phyloP scores from a whole-genome alignment of 2,329 filamentous ascomycete genomes.

The Thielaviopsis populi region DNA sequence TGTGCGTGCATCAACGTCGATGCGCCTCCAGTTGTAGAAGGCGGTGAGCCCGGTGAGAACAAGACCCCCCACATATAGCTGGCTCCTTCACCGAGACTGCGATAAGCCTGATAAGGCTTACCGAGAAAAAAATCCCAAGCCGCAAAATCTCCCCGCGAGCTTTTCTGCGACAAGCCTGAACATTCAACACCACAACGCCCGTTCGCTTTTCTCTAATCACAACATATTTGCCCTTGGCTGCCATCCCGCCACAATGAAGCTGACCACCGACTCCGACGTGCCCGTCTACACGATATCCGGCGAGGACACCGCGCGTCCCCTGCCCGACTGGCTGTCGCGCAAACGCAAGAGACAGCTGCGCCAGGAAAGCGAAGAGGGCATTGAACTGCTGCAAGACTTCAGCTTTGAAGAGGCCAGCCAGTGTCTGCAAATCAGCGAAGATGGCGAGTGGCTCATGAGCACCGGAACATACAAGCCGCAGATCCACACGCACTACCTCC shows the following conservation, averaged over 20 bases:
- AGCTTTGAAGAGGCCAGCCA: conserved; percentile 92
- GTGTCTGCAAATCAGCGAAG: conserved; percentile 78
- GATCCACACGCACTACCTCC: conserved; percentile 90
- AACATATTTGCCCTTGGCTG: not conserved
- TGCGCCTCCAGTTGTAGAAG: not conserved
- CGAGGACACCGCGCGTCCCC: conserved; percentile 67
- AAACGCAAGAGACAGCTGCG: conserved; percentile 84
- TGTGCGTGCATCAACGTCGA: no score
- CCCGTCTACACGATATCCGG: conserved; percentile 93
- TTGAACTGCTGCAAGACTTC: conserved; percentile 93
- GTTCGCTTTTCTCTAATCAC: not conserved
- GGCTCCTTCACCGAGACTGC: conserved; percentile 6
- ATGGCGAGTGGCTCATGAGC: conserved; percentile 95
- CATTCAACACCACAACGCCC: not conserved
- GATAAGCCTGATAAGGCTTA: conserved; percentile 12
- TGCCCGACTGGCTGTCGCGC: conserved; percentile 90
- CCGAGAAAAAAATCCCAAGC: conserved; percentile 14
- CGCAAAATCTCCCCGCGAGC: conserved; percentile 12
- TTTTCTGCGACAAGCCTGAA: conserved; percentile 8
- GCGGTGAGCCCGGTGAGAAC: conserved; percentile 8
- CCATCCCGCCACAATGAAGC: conserved; percentile 46
- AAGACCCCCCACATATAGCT: not conserved
- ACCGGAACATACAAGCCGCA: conserved; percentile 64
- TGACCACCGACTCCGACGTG: conserved; percentile 66
- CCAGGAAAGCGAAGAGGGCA: conserved; percentile 79